phyloP scores from a whole-genome alignment of 1,284 basidiomycete species.

The Ceratorhiza oryzae-sativae region DNA sequence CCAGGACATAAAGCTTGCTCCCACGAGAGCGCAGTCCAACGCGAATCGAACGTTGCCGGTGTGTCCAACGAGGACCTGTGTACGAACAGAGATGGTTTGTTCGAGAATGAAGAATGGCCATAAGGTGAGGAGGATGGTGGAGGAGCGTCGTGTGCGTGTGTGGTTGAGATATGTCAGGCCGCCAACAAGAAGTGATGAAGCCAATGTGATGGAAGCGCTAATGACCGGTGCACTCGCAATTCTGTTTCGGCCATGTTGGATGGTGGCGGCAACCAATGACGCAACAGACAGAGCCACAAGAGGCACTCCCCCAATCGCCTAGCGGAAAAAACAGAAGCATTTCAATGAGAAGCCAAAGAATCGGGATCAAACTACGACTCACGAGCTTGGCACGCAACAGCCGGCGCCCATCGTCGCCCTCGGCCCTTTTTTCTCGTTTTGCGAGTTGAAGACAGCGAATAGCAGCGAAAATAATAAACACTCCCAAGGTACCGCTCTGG shows the following conservation, averaged over 20 bases:
- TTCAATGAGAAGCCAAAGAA: neutral
- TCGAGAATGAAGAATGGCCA: slow-evolving; percentile 76
- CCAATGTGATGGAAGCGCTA: slow-evolving; percentile 57
- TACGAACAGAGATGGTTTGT: slow-evolving; percentile 68
- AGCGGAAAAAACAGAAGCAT: slow-evolving; percentile 16
- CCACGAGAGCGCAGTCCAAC: slow-evolving; percentile 59
- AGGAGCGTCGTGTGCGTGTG: slow-evolving; percentile 77
- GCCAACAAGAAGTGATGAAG: slow-evolving; percentile 67
- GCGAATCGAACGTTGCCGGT: slow-evolving; percentile 53
- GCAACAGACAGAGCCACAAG: slow-evolving; percentile 56
- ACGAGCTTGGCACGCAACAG: slow-evolving; percentile 70
- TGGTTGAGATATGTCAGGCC: slow-evolving; percentile 66
- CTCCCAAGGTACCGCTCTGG: slow-evolving; percentile 60
- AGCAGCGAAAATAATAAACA: slow-evolving; percentile 58
- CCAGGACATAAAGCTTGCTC: slow-evolving; percentile 66
- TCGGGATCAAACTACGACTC: slow-evolving; percentile 48
- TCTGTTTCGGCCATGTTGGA: slow-evolving; percentile 42
- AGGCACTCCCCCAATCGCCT: slow-evolving; percentile 57
- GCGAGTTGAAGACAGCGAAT: slow-evolving; percentile 52
- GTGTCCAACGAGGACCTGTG: slow-evolving; percentile 51
- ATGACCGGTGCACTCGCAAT: slow-evolving; percentile 45
- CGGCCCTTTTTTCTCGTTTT: slow-evolving; percentile 44
- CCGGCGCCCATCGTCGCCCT: slow-evolving; percentile 54
- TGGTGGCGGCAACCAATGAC: slow-evolving; percentile 52
- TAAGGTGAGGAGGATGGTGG: slow-evolving; percentile 79